Conservation (phyloP, 495 filamentous ascomycete genomes). For the Lasiosphaeriaceae sp. region DNA sequence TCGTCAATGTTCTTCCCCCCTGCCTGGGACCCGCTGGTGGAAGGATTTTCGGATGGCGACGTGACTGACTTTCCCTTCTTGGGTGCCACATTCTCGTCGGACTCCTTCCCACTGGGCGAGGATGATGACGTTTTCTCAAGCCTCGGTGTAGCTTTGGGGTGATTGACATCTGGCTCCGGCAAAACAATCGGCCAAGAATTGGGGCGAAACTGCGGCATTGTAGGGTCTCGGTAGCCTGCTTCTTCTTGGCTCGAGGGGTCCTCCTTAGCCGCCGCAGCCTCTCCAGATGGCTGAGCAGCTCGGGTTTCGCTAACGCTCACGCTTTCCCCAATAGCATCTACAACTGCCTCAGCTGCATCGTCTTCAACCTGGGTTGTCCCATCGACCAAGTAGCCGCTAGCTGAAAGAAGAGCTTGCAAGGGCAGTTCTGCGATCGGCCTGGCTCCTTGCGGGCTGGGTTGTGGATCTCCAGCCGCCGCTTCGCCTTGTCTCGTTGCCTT, state of each 20-base stretch:
- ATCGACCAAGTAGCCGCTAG: slow-evolving; percentile 46
- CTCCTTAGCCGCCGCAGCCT: not conserved
- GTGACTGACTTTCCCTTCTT: too few species aligned
- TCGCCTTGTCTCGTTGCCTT: slow-evolving; percentile 13
- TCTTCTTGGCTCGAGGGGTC: not conserved
- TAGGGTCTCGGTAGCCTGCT: slow-evolving; percentile 53
- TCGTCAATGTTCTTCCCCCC: not conserved
- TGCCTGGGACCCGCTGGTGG: not conserved
- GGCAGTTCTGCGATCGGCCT: slow-evolving; percentile 29
- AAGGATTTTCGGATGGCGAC: too few species aligned
- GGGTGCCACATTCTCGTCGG: too few species aligned
- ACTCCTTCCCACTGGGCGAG: too few species aligned
- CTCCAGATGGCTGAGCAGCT: not conserved
- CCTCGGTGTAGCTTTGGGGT: not conserved
- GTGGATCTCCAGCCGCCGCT: not conserved
- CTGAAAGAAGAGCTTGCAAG: slow-evolving; percentile 47
- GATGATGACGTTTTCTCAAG: not conserved
- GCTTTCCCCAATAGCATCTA: not conserved
- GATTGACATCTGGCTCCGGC: not conserved
- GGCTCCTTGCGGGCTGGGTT: not conserved
- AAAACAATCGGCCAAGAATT: slow-evolving; percentile 6
- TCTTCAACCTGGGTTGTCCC: slow-evolving; percentile 4
- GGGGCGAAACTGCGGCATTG: slow-evolving; percentile 62
- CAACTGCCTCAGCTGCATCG: not conserved
- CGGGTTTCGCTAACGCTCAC: not conserved